Evolutionary conservation across 805 yeast species (phyloP), one percentile per base, ranked within the genome.

Genomic region (Candida tibetensis): DNA sequence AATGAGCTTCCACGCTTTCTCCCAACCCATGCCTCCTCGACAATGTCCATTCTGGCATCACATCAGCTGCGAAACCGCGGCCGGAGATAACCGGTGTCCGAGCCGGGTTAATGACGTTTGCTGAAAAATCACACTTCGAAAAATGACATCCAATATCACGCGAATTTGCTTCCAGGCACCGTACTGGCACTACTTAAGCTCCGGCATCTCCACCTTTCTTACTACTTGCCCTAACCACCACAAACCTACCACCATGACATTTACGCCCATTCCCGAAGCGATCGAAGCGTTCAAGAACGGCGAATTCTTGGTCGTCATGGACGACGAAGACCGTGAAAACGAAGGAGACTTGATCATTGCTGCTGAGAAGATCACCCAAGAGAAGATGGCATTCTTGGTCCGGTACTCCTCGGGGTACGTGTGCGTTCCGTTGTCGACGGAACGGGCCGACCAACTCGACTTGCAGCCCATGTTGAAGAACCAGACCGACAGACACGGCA

Each of bases 321-420:
- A 93, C 61, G 96, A 93, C 57, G 97, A 88, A 61, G 76, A 76
- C 56, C 81, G 99, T 51, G 99, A 93, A 62, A 93, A 93, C 61
- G 99, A 93, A 66, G 99, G 99, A 37, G 99, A 93, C 58, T 72
- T 93, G 55, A 88, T 93, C 51, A 82, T 86, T 34, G 95, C 98
- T n/a, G 99, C 96, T 27, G 79, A 84, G 48, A 70, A 70, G 37
- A 71, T 81, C 48, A 85, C 95, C 28, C 79, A 85, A 31, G 82
- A 82, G 54, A 79, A 89, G 48, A 88, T 93, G 96, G 99, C 98
- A 2, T 93, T 93, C 53, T 66, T 93, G 45, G 95, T 93, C 32
- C 81, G 91, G 49, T 74, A 85, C 51, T 79, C 90, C 1, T 81
- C 89, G 1, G 99, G 99, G 4, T 91, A 85, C 60, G 88, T 93